Evolutionary conservation across 2,329 filamentous ascomycete genomes (phyloP).

Genomic region (Pseudonectria buxi): DNA sequence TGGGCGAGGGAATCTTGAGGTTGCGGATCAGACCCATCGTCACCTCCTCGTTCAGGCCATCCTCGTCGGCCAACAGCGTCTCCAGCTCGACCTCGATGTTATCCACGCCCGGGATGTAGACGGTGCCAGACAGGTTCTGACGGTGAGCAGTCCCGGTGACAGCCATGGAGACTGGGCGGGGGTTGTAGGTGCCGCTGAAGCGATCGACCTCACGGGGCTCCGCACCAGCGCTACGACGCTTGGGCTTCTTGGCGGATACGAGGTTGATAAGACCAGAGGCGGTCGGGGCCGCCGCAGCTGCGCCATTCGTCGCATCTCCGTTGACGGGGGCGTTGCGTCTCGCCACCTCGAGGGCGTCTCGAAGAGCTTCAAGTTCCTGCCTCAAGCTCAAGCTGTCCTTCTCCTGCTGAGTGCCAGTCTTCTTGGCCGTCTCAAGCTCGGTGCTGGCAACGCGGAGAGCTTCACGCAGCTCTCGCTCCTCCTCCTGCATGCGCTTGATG

Average conservation of each 20-base stretch:
- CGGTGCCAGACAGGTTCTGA: constrained; percentile 65
- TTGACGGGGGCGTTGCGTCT: constrained; percentile 72
- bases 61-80: constrained; percentile 87
- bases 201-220: constrained; percentile 81
- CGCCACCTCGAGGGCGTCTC: constrained; percentile 85
- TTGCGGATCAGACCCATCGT: constrained; percentile 94
- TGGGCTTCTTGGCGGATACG: constrained; percentile 94
- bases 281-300: constrained; percentile 40
- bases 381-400: constrained; percentile 78
- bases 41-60: constrained; percentile 93
- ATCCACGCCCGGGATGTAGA: constrained; percentile 75
- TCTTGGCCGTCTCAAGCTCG: constrained; percentile 73
- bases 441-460: constrained; percentile 70
- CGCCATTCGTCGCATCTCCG: constrained; percentile 44
- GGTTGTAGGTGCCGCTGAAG: constrained; percentile 89
- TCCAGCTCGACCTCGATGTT: constrained; percentile 94
- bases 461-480: constrained; percentile 80
- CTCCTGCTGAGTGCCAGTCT: constrained; percentile 69
- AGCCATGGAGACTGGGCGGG: constrained; percentile 93
- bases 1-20: constrained; percentile 89
- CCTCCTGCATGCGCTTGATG: constrained; percentile 90
- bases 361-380: constrained; percentile 81
- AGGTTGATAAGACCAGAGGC: constrained; percentile 86
- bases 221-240: constrained; percentile 83
- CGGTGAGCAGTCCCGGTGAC: constrained; percentile 61